Conservation (phyloP, 2,329 filamentous ascomycete species). For the Fusarium annulatum region DNA sequence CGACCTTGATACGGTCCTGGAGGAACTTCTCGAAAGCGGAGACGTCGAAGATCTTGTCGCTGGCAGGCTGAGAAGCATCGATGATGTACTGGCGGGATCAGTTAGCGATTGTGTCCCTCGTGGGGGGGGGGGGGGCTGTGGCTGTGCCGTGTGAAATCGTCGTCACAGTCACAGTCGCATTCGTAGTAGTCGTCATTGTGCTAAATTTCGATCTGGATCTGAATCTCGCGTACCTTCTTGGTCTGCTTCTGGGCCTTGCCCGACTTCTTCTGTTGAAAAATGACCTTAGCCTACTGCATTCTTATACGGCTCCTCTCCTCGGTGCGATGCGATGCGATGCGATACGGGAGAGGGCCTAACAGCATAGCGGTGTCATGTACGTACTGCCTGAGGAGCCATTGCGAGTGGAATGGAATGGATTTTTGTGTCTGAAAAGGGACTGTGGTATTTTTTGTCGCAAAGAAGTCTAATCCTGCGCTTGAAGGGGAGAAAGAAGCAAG, state of each 20-base stretch:
- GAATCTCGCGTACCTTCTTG: slow-evolving; percentile 75
- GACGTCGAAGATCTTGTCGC: slow-evolving; percentile 99
- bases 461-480: slow-evolving; percentile 86
- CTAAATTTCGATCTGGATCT: neutral
- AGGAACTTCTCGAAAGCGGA: slow-evolving; percentile 99
- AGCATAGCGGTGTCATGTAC: slow-evolving; percentile 93
- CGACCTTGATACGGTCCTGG: slow-evolving; percentile 99
- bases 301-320: slow-evolving; percentile 38
- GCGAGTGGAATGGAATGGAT: slow-evolving; percentile 51
- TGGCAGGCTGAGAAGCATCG: slow-evolving; percentile 97
- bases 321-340: neutral
- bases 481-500: slow-evolving; percentile 18
- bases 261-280: slow-evolving; percentile 72
- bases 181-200: neutral
- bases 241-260: slow-evolving; percentile 81
- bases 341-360: slow-evolving; percentile 66
- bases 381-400: slow-evolving; percentile 93
- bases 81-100: slow-evolving; percentile 82
- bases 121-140: neutral
- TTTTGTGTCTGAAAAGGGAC: slow-evolving; percentile 46
- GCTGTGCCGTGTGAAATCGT: neutral
- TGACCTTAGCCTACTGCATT: slow-evolving; percentile 96
- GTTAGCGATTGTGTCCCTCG: slow-evolving; percentile 28
- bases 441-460: slow-evolving; percentile 58
- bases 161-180: neutral